phyloP scores from a whole-genome alignment of 495 filamentous ascomycete species.

The Cercophora sp. region DNA sequence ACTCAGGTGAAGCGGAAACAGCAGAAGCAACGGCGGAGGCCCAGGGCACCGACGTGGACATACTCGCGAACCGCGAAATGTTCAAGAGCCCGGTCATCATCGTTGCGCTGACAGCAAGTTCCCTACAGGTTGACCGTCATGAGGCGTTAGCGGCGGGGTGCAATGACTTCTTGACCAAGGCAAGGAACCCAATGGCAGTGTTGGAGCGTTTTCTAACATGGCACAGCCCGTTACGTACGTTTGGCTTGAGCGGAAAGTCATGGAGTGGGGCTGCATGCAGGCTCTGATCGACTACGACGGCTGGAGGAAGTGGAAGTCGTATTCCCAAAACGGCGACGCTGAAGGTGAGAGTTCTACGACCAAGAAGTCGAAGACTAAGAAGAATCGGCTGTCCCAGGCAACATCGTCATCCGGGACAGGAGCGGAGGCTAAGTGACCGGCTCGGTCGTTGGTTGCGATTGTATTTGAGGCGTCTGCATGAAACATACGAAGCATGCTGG shows the following conservation, averaged over 20 bases:
- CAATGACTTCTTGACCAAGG: conserved; percentile 98
- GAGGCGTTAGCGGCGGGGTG: conserved; percentile 94
- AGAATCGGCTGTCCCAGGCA: too few species aligned
- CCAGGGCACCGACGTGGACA: conserved; percentile 35
- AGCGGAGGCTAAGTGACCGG: too few species aligned
- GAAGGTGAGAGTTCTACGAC: conserved; percentile 19
- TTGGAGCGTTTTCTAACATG: not conserved
- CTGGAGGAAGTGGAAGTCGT: conserved; percentile 96
- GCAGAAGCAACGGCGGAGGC: not conserved
- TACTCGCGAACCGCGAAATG: conserved; percentile 61
- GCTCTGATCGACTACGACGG: conserved; percentile 97
- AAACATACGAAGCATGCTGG: conserved; percentile 14
- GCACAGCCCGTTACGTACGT: conserved; percentile 89
- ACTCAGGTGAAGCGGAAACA: not conserved
- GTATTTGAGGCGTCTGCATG: not conserved
- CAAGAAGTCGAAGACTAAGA: too few species aligned
- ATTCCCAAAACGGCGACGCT: conserved; percentile 39
- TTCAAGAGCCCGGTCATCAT: conserved; percentile 98
- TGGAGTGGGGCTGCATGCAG: conserved; percentile 99
- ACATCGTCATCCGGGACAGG: too few species aligned
- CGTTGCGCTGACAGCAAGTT: conserved; percentile 90
- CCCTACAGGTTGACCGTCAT: conserved; percentile 88
- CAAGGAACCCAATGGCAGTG: too few species aligned
- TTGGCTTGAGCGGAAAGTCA: conserved; percentile 95
- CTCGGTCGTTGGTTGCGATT: not conserved